Evolutionary conservation across 306 rosid species (phyloP).

Genomic region (Potentilla sterilis): DNA sequence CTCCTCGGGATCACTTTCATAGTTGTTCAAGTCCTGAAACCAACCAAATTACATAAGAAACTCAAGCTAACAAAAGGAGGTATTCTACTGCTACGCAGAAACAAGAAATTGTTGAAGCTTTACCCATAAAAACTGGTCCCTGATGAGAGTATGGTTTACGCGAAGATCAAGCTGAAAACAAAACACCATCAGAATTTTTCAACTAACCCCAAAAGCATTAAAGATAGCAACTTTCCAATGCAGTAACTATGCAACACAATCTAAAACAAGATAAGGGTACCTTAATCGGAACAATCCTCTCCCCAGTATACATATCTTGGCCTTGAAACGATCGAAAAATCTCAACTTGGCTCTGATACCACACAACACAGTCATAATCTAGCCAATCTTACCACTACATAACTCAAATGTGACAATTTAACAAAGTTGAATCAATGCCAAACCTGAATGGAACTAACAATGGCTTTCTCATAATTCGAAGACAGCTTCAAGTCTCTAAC

Average conservation of each 20-base stretch:
- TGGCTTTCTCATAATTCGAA: slow-evolving; percentile 67
- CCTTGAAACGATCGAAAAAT: slow-evolving; percentile 81
- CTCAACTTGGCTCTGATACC: slow-evolving; percentile 64
- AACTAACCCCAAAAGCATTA: not conserved
- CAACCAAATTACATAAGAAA: not conserved
- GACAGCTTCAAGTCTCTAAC: slow-evolving; percentile 84
- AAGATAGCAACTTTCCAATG: not conserved
- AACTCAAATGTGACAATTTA: not conserved
- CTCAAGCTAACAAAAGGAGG: slow-evolving; percentile 10
- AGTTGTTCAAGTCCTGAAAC: slow-evolving; percentile 88
- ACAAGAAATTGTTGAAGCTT: slow-evolving; percentile 22
- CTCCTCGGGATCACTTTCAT: slow-evolving; percentile 96
- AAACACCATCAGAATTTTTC: slow-evolving; percentile 1
- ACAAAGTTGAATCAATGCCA: slow-evolving; percentile 13
- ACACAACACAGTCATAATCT: not conserved
- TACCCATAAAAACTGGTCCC: slow-evolving; percentile 97
- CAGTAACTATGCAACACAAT: not conserved
- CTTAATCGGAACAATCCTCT: slow-evolving; percentile 88
- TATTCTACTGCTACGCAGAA: slow-evolving; percentile 3
- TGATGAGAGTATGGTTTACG: slow-evolving; percentile 76
- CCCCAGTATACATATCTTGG: slow-evolving; percentile 87
- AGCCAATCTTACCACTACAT: not conserved
- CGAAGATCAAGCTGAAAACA: slow-evolving; percentile 82
- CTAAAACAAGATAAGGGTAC: slow-evolving; percentile 23
- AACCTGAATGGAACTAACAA: slow-evolving; percentile 85